Percentiles rank a stretch among this genome's conserved stretches.
phyloP scores from a whole-genome alignment of 2,329 filamentous ascomycete genomes.

The Fusarium sp. region DNA sequence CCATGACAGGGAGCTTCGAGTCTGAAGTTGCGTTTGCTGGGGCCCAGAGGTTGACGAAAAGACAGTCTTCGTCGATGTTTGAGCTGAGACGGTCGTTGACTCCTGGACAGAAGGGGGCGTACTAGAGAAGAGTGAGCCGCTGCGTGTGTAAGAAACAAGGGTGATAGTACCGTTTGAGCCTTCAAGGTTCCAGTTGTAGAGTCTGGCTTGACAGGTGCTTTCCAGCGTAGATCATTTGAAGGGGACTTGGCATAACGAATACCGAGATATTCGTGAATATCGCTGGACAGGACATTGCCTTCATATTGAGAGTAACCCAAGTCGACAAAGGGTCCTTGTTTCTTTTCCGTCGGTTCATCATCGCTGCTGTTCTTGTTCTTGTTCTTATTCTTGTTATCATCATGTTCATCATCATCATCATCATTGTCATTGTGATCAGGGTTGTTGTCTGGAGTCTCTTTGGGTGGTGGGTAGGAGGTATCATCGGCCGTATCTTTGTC shows the following conservation, averaged over 20 bases:
- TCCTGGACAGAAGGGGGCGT: conserved; percentile 58
- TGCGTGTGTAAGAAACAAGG: not conserved
- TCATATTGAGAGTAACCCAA: conserved; percentile 60
- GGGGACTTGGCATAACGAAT: conserved; percentile 65
- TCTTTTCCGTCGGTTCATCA: not conserved
- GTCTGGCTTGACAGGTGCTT: conserved; percentile 59
- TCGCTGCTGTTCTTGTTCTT: not conserved
- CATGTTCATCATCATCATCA: conserved; percentile 6
- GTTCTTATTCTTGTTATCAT: not conserved
- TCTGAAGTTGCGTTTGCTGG: conserved; percentile 48
- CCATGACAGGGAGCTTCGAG: conserved; percentile 53
- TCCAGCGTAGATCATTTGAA: conserved; percentile 61
- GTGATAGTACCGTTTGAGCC: conserved; percentile 48
- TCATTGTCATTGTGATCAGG: not conserved
- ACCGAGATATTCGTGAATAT: conserved; percentile 60
- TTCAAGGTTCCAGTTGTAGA: conserved; percentile 49
- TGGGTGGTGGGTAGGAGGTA: not conserved
- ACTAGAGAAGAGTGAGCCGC: conserved; percentile 46
- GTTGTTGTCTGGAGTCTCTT: not conserved
- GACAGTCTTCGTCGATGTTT: conserved; percentile 56
- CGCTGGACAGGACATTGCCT: conserved; percentile 52
- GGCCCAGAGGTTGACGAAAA: conserved; percentile 62
- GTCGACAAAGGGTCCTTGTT: conserved; percentile 46
- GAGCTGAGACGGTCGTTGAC: conserved; percentile 42
- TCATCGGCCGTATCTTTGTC: conserved; percentile 1